Base-by-base conservation (phyloP, 441 rosid species). In the Brassica balearica region DNA sequence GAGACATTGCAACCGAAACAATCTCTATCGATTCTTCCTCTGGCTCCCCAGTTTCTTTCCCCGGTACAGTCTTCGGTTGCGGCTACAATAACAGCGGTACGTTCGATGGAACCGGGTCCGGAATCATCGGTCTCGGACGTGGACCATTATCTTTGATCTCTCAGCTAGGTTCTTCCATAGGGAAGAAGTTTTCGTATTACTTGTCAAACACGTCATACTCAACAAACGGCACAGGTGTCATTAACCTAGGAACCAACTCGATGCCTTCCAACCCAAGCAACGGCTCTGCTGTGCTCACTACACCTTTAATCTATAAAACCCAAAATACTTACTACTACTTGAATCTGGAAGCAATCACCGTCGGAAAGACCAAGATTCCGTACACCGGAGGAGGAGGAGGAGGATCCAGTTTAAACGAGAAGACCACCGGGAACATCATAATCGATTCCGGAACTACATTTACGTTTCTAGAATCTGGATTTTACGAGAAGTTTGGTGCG, bases 61-160 rank as follows among this genome's bases (percentile, higher is more conserved):
- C 83, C 0, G 12, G 46, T 3, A 59, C 80, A n/a, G 27, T 77
- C 29, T 86, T 87, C 15, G 92, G 90, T 15, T 89, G 88, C 48
- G 86, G 89, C 0, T 75, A 82, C 38, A 53, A 83, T 25, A 85
- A 86, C 20, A 65, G 72, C 3, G 83, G 80, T 5, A 46, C 34
- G 0, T 81, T 85, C 8, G 65, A 61, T 2, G 67, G 48, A 29
- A 65, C 53, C 0, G 81, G 69, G 0, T 71, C 83, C 0, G 91
- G 93, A 4, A 73, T 89, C 22, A 68, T 89, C 6, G 92, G 91
- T 4, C 84, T 89, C 0, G 88, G 88, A 59, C 82, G 85, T 0
- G 81, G 85, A 0, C 29, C 65, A 0, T 64, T 75, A n/a, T 88
- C 88, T 1, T 23, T 88, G 15, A 4, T 76, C 8, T 79, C 74